Conservation (phyloP, 2,329 filamentous ascomycete species). For the Westerdykella aurantiaca region DNA sequence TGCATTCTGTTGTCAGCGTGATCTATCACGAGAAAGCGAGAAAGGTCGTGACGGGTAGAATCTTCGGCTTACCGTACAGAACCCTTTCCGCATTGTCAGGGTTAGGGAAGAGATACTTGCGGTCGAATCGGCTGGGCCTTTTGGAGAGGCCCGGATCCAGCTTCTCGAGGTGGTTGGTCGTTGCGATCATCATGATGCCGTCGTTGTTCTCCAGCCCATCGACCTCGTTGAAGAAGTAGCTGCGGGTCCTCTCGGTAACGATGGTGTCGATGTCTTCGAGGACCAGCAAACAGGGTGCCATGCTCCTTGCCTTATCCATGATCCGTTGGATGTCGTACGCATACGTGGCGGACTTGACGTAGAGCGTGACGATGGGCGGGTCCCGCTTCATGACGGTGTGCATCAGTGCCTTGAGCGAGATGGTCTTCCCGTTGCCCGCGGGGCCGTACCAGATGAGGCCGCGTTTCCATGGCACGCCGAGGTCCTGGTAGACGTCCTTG, state of each 20-base stretch:
- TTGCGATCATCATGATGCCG: constrained; percentile 40
- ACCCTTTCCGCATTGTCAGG: constrained; percentile 49
- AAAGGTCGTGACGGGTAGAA: background rate
- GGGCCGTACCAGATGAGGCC: constrained; percentile 35
- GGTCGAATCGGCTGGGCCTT: constrained; percentile 60
- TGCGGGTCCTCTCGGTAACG: constrained; percentile 30
- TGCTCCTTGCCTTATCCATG: constrained; percentile 33
- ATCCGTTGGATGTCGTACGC: constrained; percentile 28
- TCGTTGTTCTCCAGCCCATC: constrained; percentile 39
- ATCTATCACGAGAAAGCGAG: too few relatives aligned
- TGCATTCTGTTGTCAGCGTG: constrained; percentile 9
- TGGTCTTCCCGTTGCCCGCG: constrained; percentile 39
- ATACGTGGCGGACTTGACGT: constrained; percentile 22
- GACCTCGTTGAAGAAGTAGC: constrained; percentile 42
- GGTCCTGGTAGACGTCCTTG: constrained; percentile 38
- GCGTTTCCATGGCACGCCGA: constrained; percentile 46
- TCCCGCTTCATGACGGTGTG: constrained; percentile 38
- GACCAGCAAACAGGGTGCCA: constrained; percentile 38
- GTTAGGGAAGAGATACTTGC: constrained; percentile 61
- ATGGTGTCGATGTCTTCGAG: constrained; percentile 41
- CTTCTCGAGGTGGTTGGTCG: constrained; percentile 36
- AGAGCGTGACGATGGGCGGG: constrained; percentile 22
- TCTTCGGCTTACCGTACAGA: constrained; percentile 47
- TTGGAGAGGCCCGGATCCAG: constrained; percentile 49
- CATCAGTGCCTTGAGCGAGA: constrained; percentile 43